Evolutionary conservation across 176 grass and related monocot species (phyloP).

Genomic region (Puya raimondii): DNA sequence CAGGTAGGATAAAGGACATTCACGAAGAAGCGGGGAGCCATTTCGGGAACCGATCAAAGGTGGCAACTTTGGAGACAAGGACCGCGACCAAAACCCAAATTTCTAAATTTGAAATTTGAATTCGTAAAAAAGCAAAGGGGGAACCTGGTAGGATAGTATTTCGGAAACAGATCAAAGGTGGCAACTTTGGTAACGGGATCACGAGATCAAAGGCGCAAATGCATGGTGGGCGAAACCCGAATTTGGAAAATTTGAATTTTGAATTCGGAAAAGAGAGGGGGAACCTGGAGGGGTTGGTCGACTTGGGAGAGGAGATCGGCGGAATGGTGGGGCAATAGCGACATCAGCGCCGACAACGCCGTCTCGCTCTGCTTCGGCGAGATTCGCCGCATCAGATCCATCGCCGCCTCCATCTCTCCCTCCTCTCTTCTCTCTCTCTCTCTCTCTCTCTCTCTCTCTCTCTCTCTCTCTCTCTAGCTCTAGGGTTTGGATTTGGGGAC

Average conservation of each 20-base stretch:
- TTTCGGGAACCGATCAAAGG: too few relatives aligned
- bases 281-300: conserved; percentile 87
- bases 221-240: not conserved
- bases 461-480: not conserved
- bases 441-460: not conserved
- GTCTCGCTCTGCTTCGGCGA: conserved; percentile 77
- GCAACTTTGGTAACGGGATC: not conserved
- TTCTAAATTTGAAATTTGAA: too few relatives aligned
- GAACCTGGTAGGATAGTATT: too few relatives aligned
- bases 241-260: not conserved
- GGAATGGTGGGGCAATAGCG: conserved; percentile 87
- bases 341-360: conserved; percentile 78
- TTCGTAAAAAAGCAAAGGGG: too few relatives aligned
- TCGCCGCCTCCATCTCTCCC: conserved; percentile 67
- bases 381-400: conserved; percentile 99
- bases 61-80: too few relatives aligned
- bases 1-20: too few relatives aligned
- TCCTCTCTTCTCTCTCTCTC: not conserved
- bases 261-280: not conserved
- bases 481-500: not conserved
- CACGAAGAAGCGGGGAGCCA: too few relatives aligned
- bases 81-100: too few relatives aligned
- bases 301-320: conserved; percentile 99
- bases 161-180: too few relatives aligned
- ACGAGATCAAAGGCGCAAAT: not conserved